These are phyloP conservation scores for Cercophora sp. DNA, from an alignment of 495 filamentous ascomycete species.

Conservation along the genomic window DNA sequence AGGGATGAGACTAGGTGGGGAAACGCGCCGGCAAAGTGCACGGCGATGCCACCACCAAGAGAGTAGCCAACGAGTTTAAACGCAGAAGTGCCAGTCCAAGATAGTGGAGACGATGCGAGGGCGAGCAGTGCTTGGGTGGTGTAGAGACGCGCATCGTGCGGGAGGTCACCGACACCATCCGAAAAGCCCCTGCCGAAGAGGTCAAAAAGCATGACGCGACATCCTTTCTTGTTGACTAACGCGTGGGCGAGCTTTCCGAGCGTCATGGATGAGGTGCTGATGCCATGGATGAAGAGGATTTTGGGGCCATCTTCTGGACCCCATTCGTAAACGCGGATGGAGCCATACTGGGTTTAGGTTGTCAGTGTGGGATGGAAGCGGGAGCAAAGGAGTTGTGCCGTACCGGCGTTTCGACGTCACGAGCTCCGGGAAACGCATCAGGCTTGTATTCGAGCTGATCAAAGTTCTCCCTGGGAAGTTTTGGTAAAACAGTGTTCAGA, in stretches of 20 bases:
- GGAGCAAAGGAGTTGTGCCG: neutral
- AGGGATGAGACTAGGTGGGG: conserved; percentile 62
- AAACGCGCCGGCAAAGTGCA: conserved; percentile 69
- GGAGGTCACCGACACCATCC: conserved; percentile 60
- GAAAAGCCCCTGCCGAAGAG: conserved; percentile 80
- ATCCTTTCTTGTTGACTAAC: conserved; percentile 64
- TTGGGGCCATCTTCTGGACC: conserved; percentile 77
- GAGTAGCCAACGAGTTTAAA: conserved; percentile 81
- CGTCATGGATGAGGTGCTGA: conserved; percentile 75
- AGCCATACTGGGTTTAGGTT: conserved; percentile 58
- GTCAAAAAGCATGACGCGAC: conserved; percentile 78
- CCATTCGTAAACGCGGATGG: conserved; percentile 82
- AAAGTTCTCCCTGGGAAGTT: conserved; percentile 27
- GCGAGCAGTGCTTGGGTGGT: conserved; percentile 68
- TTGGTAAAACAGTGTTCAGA: conserved; percentile 31
- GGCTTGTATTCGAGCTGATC: conserved; percentile 32
- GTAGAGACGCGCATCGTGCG: conserved; percentile 73
- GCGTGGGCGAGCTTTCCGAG: conserved; percentile 63
- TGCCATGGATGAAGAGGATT: conserved; percentile 80
- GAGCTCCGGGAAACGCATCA: conserved; percentile 40
- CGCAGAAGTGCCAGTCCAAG: conserved; percentile 58
- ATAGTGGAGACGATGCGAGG: conserved; percentile 62
- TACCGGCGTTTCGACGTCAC: conserved; percentile 44
- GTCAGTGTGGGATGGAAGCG: neutral
- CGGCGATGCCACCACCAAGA: conserved; percentile 74